These are phyloP conservation scores for Sparassis latifolia DNA, from an alignment of 1,284 basidiomycete species.

Conservation along the genomic window DNA sequence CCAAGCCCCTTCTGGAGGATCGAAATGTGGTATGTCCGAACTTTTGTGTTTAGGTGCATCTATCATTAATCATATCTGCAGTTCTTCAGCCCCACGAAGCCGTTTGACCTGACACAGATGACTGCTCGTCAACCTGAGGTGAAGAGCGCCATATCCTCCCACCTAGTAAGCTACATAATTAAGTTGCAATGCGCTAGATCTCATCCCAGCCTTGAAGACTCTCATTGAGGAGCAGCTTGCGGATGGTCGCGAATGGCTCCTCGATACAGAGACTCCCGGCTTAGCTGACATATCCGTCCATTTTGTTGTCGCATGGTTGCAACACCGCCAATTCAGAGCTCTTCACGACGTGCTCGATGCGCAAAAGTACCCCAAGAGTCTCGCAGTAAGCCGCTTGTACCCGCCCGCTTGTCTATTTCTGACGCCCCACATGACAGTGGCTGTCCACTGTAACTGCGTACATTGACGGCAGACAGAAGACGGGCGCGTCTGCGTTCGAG, in stretches of 20 bases:
- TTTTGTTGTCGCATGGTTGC: conserved; percentile 40
- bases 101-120: conserved; percentile 31
- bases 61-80: too few species aligned
- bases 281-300: conserved; percentile 46
- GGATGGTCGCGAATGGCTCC: conserved; percentile 53
- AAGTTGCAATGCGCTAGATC: too few species aligned
- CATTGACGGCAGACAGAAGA: conserved; percentile 27
- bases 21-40: background rate
- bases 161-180: conserved; percentile 28
- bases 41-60: background rate
- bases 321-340: conserved; percentile 24
- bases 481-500: conserved; percentile 14
- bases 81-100: background rate
- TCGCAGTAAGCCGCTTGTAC: conserved; percentile 28
- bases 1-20: background rate
- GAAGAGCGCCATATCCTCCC: conserved; percentile 32
- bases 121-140: conserved; percentile 25
- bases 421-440: conserved; percentile 33
- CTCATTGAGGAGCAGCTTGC: conserved; percentile 46
- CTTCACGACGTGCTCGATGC: conserved; percentile 31
- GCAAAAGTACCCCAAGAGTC: conserved; percentile 32
- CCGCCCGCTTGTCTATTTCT: too few species aligned
- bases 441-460: conserved; percentile 32
- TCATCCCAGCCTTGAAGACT: conserved; percentile 20
- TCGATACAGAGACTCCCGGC: conserved; percentile 44